Base-by-base conservation (phyloP, 1,139 yeast species). In the Yamadazyma friedrichii region DNA sequence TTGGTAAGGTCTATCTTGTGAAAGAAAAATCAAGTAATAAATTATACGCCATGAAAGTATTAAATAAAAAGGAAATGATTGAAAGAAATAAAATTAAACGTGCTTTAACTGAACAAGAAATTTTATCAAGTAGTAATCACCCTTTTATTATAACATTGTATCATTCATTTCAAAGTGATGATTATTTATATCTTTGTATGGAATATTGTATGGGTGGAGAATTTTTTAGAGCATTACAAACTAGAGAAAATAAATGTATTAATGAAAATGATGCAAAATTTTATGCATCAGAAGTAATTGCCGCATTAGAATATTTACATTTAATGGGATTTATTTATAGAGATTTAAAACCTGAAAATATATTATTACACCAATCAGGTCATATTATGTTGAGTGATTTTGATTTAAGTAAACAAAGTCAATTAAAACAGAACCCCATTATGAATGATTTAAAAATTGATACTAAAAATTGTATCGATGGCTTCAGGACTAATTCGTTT, bases 191-290 rank as follows among this genome's bases (percentile, higher is more conserved):
- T 56, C 76, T 94, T 39, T 94, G 98, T 60, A 91, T 94, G 96
- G 99, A 94, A 62, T 94, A 93, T 56, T 94, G 98, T 59, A 89
- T 93, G 94, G 99, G 99, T 15, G 98, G 99, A 36, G 99, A 94
- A 64, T 94, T 94, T 59, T 94, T 94, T 70, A 72, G 98, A 45
- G 98, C 98, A 0, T 67, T 94, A 40, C 98, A 94, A 64, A 89
- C 97, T 0, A 75, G 97, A 46, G 86, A 83, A 47, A 80, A 91
- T 40, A 88, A 89, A 58, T 86, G 95, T 47, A 83, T 94, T 12
- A 74, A 81, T 30, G 99, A 94, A 61, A 78, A 72, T 38, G 98
- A 91, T 59, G 98, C 98, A 13, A 74, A 82, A 45, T 94, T 94
- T 59, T 94, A 94, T 61, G 97, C 97, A 0, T 89, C 97, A 11